These are phyloP conservation scores for Zymoseptoria brevis DNA, from an alignment of 2,329 filamentous ascomycete genomes.

Conservation along the genomic window DNA sequence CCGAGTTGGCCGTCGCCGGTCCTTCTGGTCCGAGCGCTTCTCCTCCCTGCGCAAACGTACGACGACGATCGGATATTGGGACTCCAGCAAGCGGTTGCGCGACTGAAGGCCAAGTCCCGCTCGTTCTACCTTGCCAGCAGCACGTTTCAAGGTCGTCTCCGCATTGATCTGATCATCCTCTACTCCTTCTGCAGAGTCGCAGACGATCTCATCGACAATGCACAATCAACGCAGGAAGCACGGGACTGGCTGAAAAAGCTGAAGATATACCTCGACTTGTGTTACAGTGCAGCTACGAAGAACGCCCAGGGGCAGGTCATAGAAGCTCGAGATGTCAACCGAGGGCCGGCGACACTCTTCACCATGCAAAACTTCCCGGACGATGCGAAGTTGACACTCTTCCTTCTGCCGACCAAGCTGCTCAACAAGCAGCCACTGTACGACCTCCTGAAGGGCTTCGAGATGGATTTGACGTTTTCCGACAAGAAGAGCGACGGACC, in stretches of 20 bases:
- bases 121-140: constrained; percentile 68
- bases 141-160: constrained; percentile 58
- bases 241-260: constrained; percentile 52
- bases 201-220: constrained; percentile 65
- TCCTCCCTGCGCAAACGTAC: constrained; percentile 43
- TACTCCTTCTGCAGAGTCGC: constrained; percentile 69
- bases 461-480: constrained; percentile 57
- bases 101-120: constrained; percentile 57
- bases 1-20: constrained; percentile 43
- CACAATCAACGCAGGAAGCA: constrained; percentile 46
- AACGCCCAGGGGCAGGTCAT: constrained; percentile 21
- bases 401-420: constrained; percentile 51
- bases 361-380: constrained; percentile 46
- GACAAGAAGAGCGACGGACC: constrained; percentile 32
- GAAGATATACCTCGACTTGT: constrained; percentile 48
- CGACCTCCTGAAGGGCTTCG: constrained; percentile 59
- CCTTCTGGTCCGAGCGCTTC: constrained; percentile 47
- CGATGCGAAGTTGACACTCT: constrained; percentile 46
- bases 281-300: constrained; percentile 34
- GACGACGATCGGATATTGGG: constrained; percentile 51
- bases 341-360: constrained; percentile 30
- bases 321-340: constrained; percentile 23
- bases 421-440: constrained; percentile 54
- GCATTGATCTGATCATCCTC: constrained; percentile 59
- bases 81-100: constrained; percentile 50